Conservation (phyloP, 495 filamentous ascomycete genomes). For the Pseudotulostoma volvatum region DNA sequence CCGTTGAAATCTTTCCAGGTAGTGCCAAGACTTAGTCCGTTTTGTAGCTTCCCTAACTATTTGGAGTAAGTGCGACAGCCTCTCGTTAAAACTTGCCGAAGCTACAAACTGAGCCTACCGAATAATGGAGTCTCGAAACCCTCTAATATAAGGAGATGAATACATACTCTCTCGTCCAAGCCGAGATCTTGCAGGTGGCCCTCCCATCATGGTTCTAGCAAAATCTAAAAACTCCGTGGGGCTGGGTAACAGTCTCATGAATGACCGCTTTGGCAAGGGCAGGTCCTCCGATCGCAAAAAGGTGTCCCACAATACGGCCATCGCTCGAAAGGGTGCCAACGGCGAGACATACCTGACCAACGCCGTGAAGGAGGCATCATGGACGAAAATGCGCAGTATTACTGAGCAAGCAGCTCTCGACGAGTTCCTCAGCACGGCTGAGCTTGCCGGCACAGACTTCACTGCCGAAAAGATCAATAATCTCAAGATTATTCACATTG, state of each 20-base stretch:
- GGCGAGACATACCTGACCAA: constrained; percentile 36
- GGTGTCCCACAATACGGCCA: constrained; percentile 43
- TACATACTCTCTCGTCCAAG: too few species aligned
- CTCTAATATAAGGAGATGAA: too few species aligned
- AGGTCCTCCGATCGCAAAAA: constrained; percentile 58
- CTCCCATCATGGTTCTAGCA: constrained; percentile 80
- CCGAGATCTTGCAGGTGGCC: too few species aligned
- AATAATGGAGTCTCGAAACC: too few species aligned
- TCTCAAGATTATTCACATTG: constrained; percentile 91
- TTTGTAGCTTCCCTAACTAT: too few species aligned
- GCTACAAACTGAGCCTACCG: too few species aligned
- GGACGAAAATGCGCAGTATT: constrained; percentile 87
- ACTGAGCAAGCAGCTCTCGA: constrained; percentile 95
- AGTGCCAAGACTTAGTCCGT: too few species aligned
- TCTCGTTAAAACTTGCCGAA: too few species aligned
- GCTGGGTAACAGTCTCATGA: constrained; percentile 84
- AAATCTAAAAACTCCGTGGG: constrained; percentile 93
- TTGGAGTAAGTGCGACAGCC: too few species aligned
- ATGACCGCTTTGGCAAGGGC: constrained; percentile 80
- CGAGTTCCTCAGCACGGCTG: constrained; percentile 70
- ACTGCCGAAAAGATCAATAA: constrained; percentile 98
- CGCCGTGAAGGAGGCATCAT: constrained; percentile 26
- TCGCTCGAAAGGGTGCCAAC: constrained; percentile 26
- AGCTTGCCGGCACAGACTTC: constrained; percentile 94
- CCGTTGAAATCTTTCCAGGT: too few species aligned